Base-by-base conservation (phyloP, 179 eudicot species). In the Dionaea muscipula region DNA sequence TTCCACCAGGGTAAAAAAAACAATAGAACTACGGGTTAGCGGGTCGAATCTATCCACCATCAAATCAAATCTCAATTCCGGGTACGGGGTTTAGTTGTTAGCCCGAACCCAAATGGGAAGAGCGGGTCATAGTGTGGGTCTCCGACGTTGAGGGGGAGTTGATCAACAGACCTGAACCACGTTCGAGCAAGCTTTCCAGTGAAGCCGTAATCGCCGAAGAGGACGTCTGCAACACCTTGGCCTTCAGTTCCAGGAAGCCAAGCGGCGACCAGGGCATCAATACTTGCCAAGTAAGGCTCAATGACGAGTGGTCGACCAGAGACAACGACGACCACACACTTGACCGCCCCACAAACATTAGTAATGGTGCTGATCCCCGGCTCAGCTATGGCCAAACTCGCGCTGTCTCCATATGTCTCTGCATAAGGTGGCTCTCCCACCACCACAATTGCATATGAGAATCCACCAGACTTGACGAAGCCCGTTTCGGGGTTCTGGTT, bases 381-480 rank as follows among this genome's bases (percentile, higher is more conserved):
- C 18, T 73, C 64, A 0, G 78, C 64, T 21, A 89, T 68, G 18
- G 94, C 76, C 37, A 89, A 51, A 51, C 76, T 80, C 41, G 66
- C 16, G 75, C 75, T 86, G 70, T 89, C 97, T 13, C 97, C 97
- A 0, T 26, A 35, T 22, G 74, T 67, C 68, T 89, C 95, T 5
- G 94, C 82, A 28, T 83, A 89, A 0, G 95, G 81, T 13, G 12
- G 74, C 69, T 89, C 97, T 3, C 97, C 97, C 24, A 86, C 85
- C 11, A 81, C 85, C 11, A 89, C 86, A 8, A 89, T 79, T 38
- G 86, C 95, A 28, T 83, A 74, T 33, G 80, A 69, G 68, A 83
- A 89, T 33, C 73, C 53, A 64, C 67, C 69, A 53, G 84, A 57
- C 61, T 75, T 71, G 41, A 89, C 62, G n/a, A 47, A 79, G 50